Conservation (phyloP, 2,329 filamentous ascomycete genomes). For the Hysterium pulicare region DNA sequence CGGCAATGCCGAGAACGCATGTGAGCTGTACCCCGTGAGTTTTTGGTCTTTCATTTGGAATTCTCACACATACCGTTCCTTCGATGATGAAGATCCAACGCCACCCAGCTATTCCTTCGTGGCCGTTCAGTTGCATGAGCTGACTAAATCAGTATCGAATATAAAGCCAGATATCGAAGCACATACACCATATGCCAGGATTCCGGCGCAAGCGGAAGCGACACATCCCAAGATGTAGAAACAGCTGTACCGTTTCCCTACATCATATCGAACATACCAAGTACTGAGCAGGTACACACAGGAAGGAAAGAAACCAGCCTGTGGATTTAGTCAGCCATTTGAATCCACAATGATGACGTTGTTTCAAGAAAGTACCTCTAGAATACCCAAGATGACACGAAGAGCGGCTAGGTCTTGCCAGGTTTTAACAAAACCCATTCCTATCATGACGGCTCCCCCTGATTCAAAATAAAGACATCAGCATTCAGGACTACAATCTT, state of each 20-base stretch:
- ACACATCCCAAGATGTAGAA: conserved; percentile 69
- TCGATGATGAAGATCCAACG: conserved; percentile 48
- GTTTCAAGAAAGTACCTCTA: conserved; percentile 31
- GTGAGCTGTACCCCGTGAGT: too few relatives aligned
- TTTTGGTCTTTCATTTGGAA: too few relatives aligned
- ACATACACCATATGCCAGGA: conserved; percentile 64
- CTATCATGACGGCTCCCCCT: conserved; percentile 46
- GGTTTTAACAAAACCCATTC: conserved; percentile 38
- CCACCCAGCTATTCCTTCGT: conserved; percentile 46
- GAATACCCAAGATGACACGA: conserved; percentile 37
- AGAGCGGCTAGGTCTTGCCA: conserved; percentile 37
- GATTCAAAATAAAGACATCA: too few relatives aligned
- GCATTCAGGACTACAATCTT: too few relatives aligned
- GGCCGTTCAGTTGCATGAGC: conserved; percentile 62
- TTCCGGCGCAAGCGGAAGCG: conserved; percentile 63
- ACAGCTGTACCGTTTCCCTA: conserved; percentile 65
- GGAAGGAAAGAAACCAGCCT: conserved; percentile 38
- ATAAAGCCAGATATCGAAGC: not conserved
- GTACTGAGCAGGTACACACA: conserved; percentile 46
- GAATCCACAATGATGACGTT: not conserved
- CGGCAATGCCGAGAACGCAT: conserved; percentile 35
- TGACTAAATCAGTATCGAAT: conserved; percentile 13
- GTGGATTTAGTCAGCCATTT: not conserved
- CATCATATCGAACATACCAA: conserved; percentile 56
- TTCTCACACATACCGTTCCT: too few relatives aligned